Percentiles rank a stretch among this genome's conserved stretches.
Conservation (phyloP, 108 stramenopile species). For the Discostella stelligeroides region DNA sequence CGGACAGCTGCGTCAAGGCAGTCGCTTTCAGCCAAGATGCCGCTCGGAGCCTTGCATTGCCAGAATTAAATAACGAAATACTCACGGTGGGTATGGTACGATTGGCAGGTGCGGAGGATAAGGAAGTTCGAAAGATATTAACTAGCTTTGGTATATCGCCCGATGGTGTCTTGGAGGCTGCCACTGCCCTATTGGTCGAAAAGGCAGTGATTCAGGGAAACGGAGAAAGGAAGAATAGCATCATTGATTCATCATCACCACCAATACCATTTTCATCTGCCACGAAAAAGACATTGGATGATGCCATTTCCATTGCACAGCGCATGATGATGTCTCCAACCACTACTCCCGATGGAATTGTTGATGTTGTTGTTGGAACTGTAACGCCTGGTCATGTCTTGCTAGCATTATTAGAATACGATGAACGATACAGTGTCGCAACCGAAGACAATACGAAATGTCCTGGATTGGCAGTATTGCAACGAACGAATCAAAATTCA, state of each 20-base stretch:
- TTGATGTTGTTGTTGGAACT: slow-evolving; percentile 14
- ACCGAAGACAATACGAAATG: slow-evolving; percentile 44
- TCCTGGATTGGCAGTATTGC: slow-evolving; percentile 34
- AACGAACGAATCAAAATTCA: slow-evolving; percentile 16
- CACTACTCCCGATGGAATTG: too few species aligned
- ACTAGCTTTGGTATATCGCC: slow-evolving; percentile 44
- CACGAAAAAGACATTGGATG: slow-evolving; percentile 37
- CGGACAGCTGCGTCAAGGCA: slow-evolving; percentile 33
- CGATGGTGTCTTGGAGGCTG: slow-evolving; percentile 35
- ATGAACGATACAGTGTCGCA: slow-evolving; percentile 47
- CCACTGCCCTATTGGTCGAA: slow-evolving; percentile 23
- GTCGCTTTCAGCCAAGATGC: slow-evolving; percentile 35
- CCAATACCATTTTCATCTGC: slow-evolving; percentile 52
- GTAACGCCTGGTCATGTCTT: slow-evolving; percentile 56
- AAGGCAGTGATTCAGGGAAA: slow-evolving; percentile 15
- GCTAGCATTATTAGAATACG: slow-evolving; percentile 45
- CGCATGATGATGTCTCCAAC: slow-evolving; percentile 48
- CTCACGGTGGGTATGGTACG: slow-evolving; percentile 42
- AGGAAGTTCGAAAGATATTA: slow-evolving; percentile 38
- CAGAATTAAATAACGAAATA: slow-evolving; percentile 30
- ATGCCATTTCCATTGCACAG: slow-evolving; percentile 45
- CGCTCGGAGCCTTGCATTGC: slow-evolving; percentile 10
- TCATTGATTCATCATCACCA: slow-evolving; percentile 2
- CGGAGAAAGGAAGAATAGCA: background rate
- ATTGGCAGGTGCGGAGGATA: slow-evolving; percentile 33